Evolutionary conservation across 768 basidiomycete genomes (phyloP).

Genomic region (Boletus rubescentipes): DNA sequence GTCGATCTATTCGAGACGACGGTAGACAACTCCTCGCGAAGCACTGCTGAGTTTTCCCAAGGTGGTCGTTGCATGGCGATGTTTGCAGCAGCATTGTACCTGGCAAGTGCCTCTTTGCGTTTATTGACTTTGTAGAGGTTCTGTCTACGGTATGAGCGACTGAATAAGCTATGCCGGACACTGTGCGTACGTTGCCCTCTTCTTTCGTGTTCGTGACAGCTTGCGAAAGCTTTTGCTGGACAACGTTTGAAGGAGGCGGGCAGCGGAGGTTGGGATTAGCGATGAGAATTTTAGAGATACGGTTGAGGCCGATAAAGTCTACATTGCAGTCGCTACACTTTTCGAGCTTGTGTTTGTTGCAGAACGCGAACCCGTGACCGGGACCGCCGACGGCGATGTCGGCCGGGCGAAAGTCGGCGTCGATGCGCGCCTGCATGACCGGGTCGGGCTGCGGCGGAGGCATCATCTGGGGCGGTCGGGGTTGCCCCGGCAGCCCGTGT

Average conservation of each 20-base stretch:
- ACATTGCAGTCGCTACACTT: constrained; percentile 71
- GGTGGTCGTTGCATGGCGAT: constrained; percentile 80
- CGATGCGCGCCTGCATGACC: constrained; percentile 71
- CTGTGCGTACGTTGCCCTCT: constrained; percentile 82
- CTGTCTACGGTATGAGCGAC: constrained; percentile 40
- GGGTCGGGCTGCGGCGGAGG: constrained; percentile 60
- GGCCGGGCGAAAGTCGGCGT: constrained; percentile 64
- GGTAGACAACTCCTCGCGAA: constrained; percentile 89
- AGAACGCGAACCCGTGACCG: constrained; percentile 57
- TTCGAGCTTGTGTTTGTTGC: constrained; percentile 65
- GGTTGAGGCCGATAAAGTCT: constrained; percentile 76
- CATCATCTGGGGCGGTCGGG: constrained; percentile 44
- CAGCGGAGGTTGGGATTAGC: constrained; percentile 70
- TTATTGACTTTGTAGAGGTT: constrained; percentile 74
- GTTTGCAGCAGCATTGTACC: constrained; percentile 76
- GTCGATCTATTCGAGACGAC: constrained; percentile 91
- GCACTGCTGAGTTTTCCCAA: constrained; percentile 82
- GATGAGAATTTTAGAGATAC: constrained; percentile 67
- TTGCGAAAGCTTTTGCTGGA: constrained; percentile 72
- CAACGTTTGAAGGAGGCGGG: constrained; percentile 76
- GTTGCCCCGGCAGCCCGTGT: constrained; percentile 31
- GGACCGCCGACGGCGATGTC: constrained; percentile 52
- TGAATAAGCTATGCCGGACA: not conserved
- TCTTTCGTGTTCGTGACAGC: constrained; percentile 82
- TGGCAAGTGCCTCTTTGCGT: constrained; percentile 66